Base-by-base conservation (phyloP, 1,284 basidiomycete species). In the Cryptococcus sp. region DNA sequence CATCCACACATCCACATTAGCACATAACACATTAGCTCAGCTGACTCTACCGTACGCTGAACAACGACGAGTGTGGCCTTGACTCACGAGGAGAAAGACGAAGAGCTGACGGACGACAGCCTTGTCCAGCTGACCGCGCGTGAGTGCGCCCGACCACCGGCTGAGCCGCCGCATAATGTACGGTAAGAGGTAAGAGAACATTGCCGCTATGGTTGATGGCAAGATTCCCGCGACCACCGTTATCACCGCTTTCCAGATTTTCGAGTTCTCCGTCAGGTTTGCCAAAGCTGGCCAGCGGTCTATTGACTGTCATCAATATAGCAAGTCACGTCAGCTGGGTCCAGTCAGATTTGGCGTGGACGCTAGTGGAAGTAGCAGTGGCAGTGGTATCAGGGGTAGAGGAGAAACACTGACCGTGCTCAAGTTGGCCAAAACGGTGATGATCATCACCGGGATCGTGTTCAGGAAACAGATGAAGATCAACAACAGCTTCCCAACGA, bases 131-230 rank as follows among this genome's bases (percentile, higher is more conserved):
- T 72, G 65, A 30, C 72, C 69, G 39, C 67, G 41, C 8, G 64
- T 68, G 13, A 71, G 50, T 5, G 72, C 67, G 0, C 72, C 72
- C 5, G 70, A 72, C 66, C 68, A 72, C 23, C 54, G 51, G 39
- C 62, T 63, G 4, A 74, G 49, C 15, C 57, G 41, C 7, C 72
- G 58, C 61, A 74, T 68, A 23, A 68, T 52, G 42, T 67, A 66
- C 11, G 72, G 72, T n/a, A 74, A 52, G 40, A 69, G 17, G 47
- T 69, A 68, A 39, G 63, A 64, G 55, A 68, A 71, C 20, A 70
- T 38, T 3, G 68, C 70, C 2, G 70, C 54, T 19, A 72, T 60
- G 0, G 62, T 47, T 16, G 70, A 61, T 3, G 72, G 70, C 8
- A 70, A 47, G 16, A 67, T 43, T 49, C 70, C 72, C 5, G 66